Percentiles rank a stretch among this genome's conserved stretches.
These are phyloP conservation scores for Rheum nobile DNA, from an alignment of 148 eudicot species.

Conservation along the genomic window DNA sequence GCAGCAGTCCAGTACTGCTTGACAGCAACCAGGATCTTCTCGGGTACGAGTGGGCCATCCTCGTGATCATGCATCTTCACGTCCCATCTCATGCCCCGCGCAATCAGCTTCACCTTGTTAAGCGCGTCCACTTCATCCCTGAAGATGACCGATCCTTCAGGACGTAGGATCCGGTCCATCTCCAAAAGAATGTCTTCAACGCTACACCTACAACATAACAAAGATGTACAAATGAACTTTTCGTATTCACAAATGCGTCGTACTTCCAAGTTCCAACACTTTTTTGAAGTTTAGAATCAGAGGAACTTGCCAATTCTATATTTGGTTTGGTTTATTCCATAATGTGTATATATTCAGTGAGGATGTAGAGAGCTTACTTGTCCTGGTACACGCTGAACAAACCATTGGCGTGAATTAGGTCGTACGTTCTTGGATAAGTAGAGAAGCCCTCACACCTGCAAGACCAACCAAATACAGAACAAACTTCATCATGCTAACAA, in stretches of 20 bases:
- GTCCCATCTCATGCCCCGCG: slow-evolving; percentile 79
- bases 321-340: neutral
- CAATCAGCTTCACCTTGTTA: slow-evolving; percentile 52
- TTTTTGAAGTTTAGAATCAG: too few species aligned
- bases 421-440: slow-evolving; percentile 77
- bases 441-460: slow-evolving; percentile 75
- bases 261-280: too few species aligned
- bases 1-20: slow-evolving; percentile 64
- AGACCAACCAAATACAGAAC: neutral
- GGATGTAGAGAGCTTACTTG: slow-evolving; percentile 37
- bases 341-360: neutral
- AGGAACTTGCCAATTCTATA: neutral
- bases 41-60: slow-evolving; percentile 79
- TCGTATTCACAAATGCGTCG: too few species aligned
- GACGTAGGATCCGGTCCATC: slow-evolving; percentile 81
- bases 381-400: slow-evolving; percentile 61
- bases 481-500: neutral
- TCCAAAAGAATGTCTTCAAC: slow-evolving; percentile 62
- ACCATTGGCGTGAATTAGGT: slow-evolving; percentile 57
- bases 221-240: neutral
- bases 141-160: slow-evolving; percentile 67
- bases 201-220: slow-evolving; percentile 37
- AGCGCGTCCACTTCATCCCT: slow-evolving; percentile 67
- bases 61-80: slow-evolving; percentile 70
- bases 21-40: slow-evolving; percentile 49